Base-by-base conservation (phyloP, 1,284 basidiomycete species). In the Pyrrhoderma noxium region DNA sequence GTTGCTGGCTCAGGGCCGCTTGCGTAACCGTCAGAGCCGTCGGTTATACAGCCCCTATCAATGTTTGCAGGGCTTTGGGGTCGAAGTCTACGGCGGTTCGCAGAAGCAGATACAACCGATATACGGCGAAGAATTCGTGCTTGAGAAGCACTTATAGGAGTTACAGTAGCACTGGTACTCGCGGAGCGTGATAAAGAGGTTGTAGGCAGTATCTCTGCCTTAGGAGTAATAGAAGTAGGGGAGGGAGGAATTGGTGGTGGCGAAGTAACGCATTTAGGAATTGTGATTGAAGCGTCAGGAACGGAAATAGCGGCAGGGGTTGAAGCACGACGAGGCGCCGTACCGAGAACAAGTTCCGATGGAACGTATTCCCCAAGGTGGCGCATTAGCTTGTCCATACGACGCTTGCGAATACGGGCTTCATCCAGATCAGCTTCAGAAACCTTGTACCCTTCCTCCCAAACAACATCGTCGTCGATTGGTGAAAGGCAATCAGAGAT, bases 321-420 rank as follows among this genome's bases (percentile, higher is more conserved):
- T 31, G 27, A 31, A 11, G 27, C 27, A 31, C 27, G 27, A 31
- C 27, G 27, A 11, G 27, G 27, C 27, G 27, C 27, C 11, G 27
- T 31, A 31, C 27, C 27, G 27, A 31, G 51, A 27, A 56, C 51
- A 46, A 56, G 54, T 31, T 56, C 54, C 36, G 31, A 27, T 2
- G 54, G 54, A 1, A 56, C 51, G 16, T 36, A 41, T 35, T 56
- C 54, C 21, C 54, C 54, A 14, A 56, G 49, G 45, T 56, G 51
- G 14, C 54, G 42, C 45, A 45, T 56, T 14, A 56, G 51, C 22
- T 56, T 56, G 13, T 52, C 51, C 50, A 56, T 52, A 3, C 51
- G 42, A 14, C 49, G 37, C 31, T 52, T 55, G 27, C 53, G 53
- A 14, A 48, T 18, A 34, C 53, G 49, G 1, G 44, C 27, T 21